These are phyloP conservation scores for Phialophora expanda DNA, from an alignment of 2,329 filamentous ascomycete genomes.

Conservation along the genomic window DNA sequence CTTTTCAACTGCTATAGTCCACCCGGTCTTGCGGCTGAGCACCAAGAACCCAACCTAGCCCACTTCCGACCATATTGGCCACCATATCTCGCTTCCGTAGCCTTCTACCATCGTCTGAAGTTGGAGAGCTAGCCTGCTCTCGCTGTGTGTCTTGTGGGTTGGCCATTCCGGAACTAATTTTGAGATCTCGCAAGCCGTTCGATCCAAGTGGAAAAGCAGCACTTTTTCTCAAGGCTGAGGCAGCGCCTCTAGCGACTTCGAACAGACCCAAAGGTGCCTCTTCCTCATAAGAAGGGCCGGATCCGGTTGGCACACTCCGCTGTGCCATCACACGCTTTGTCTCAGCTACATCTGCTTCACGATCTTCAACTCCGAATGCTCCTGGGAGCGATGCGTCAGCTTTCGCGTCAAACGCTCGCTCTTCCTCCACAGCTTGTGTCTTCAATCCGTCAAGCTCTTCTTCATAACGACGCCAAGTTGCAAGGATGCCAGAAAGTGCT, in stretches of 20 bases:
- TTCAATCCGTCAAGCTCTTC: conserved; percentile 63
- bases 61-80: conserved; percentile 67
- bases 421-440: conserved; percentile 60
- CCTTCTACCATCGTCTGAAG: conserved; percentile 39
- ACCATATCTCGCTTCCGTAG: conserved; percentile 61
- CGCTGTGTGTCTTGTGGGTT: conserved; percentile 5
- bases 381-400: conserved; percentile 55
- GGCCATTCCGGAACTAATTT: conserved; percentile 20
- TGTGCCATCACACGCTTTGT: conserved; percentile 49
- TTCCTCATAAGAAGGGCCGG: conserved; percentile 39
- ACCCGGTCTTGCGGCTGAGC: conserved; percentile 47
- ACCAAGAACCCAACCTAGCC: conserved; percentile 69
- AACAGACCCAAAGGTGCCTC: conserved; percentile 60
- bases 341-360: conserved; percentile 53
- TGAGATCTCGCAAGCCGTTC: conserved; percentile 28
- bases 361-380: conserved; percentile 52
- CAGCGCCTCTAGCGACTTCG: conserved; percentile 58
- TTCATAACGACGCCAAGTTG: conserved; percentile 67
- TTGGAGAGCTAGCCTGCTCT: conserved; percentile 26
- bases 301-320: conserved; percentile 40
- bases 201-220: conserved; percentile 52
- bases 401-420: conserved; percentile 62
- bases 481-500: conserved; percentile 64
- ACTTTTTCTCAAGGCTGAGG: conserved; percentile 53
- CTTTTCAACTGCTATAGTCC: conserved; percentile 12